Base-by-base conservation (phyloP, 257 asterid genomes). In the Solanum acaule region DNA sequence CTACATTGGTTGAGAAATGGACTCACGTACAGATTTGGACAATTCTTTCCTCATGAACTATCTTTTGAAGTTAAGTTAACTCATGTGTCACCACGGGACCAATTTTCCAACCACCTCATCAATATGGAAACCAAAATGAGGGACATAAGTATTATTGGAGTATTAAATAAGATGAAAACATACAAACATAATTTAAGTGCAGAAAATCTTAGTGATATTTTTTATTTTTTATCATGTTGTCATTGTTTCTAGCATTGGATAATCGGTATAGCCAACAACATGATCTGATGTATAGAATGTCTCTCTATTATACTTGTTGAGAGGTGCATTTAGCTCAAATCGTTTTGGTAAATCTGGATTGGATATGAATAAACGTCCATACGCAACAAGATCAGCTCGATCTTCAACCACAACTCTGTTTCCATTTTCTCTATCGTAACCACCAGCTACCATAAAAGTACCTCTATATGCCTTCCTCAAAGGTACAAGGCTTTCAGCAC, bases 31-130 rank as follows among this genome's bases (percentile, higher is more conserved):
- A 52, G 4, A 52, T 52, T 52, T 52, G 1, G 0, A 52, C 1
- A 16, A 52, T 52, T 52, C 23, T 52, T 52, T 52, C 0, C 61
- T 6, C 61, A 16, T 49, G 1, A 49, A 49, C 9, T 52, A 2
- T 52, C 23, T 52, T 52, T 6, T 52, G 8, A 9, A 52, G 1
- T 16, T 16, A 49, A 49, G 1, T 16, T 6, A 16, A 52, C 1
- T 1, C 23, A 2, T 0, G 23, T 16, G 0, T 16, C 23, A 52
- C 4, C 23, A 49, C 1, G 0, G 1, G 23, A 16, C 3, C 8
- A 49, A 52, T 16, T 52, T 52, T 52, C n/a, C 63, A 52, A 52
- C 63, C 1, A 6, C 63, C n/a, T 15, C 59, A 49, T 49, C 59
- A 49, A 49, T 8, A 52, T 18, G 23, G 63, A 52, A 52, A 52